Base-by-base conservation (phyloP, 1,139 yeast genomes). In the Yamadazyma taylorii region DNA sequence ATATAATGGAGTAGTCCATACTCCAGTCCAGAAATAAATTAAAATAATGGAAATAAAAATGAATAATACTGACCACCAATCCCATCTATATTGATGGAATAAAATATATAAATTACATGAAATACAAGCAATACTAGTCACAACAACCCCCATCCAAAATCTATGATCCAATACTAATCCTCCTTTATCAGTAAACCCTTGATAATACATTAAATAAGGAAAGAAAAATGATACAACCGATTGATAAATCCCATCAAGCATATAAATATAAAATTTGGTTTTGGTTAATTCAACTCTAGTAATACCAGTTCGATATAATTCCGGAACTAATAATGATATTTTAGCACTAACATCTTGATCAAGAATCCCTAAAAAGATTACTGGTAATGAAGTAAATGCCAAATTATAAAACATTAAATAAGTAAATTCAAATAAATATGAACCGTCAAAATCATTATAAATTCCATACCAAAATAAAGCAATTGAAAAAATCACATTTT, bases 381-480 rank as follows among this genome's bases (percentile, higher is more conserved):
- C 90, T 0, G 98, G 97, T 45, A 90, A 68, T 4, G 97, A 89
- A 0, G 98, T 90, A 56, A 89, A 92, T 8, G 96, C 97, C 73
- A 92, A 75, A 60, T 87, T 90, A 68, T 87, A 90, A 57, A 92
- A 85, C 82, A 85, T 88, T 66, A 92, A 73, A 58, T 84, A 90
- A 24, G 97, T 90, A 66, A 81, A 90, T 63, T 92, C 97, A 57
- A 85, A 89, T 55, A 92, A 67, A 58, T 92, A 92, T 2, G 97
- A 73, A 12, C 97, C 96, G 63, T 92, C 98, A 57, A 86, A 92
- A 58, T 85, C 75, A 56, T 79, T 77, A 64, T 75, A 86, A 37
- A 88, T 74, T 52, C 96, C 96, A 60, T 83, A 92, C 97, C 97
- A 92, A 59, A 89, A 92, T 48, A 89, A 69, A 0, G 97, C 83